Evolutionary conservation across 768 basidiomycete species (phyloP), one percentile per base, ranked within the genome.

Genomic region (Leccinum olivaceopallidum): DNA sequence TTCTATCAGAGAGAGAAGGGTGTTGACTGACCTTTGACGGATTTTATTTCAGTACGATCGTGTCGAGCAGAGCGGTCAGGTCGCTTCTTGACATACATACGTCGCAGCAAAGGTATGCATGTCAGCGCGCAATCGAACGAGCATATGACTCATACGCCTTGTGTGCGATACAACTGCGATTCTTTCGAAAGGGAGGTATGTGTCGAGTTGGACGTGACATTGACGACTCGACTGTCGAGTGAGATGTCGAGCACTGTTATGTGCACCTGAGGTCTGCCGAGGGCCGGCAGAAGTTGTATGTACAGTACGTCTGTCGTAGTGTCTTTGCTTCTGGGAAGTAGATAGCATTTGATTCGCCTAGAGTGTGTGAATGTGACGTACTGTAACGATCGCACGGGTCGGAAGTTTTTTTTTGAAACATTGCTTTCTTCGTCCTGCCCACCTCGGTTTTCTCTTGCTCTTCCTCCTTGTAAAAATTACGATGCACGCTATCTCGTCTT

Each of bases 401-500:
- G 56, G 61, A 64, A 63, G 20, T 47, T 26, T 6, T 9, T 20
- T 20, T 20, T 20, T 30, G 0, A 30, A 26, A 28, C 28, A 12
- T 12, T 16, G 10, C 32, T 34, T 16, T 16, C 20, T 47, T 47
- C 5, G 4, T 12, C n/a, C 49, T 71, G 67, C 66, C 58, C 63
- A 28, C 18, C 65, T 53, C 54, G 44, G 55, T 60, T 63, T 36
- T 57, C 53, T 48, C 52, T 18, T 50, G 34, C 28, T 47, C 28
- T 7, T 47, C 7, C 2, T 60, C 20, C 9, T 47, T 47, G 10
- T 47, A 47, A 65, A 69, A 76, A 51, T 55, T 4, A 57, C 28
- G 9, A 91, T 92, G 90, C 88, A 92, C 77, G 84, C 85, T 71
- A 79, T 92, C 73, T 86, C 88, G 58, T 71, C 75, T 48, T 79